These are phyloP conservation scores for Amphichorda felina DNA, from an alignment of 2,329 filamentous ascomycete genomes.

Conservation along the genomic window DNA sequence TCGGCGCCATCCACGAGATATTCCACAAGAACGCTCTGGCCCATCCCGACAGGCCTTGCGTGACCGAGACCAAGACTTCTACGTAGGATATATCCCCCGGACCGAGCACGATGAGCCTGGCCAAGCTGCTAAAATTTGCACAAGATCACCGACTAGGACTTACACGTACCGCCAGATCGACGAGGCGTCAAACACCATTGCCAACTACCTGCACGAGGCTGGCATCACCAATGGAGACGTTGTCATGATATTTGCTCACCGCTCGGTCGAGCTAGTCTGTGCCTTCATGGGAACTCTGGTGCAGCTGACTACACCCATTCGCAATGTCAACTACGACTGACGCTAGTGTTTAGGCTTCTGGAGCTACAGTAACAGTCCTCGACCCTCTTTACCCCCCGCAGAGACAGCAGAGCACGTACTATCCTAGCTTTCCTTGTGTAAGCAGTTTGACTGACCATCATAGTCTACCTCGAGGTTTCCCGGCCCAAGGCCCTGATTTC, in stretches of 20 bases:
- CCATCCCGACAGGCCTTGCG: conserved; percentile 48
- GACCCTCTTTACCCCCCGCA: conserved; percentile 44
- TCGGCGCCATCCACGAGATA: conserved; percentile 57
- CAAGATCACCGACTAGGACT: no score
- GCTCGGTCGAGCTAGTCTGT: conserved; percentile 53
- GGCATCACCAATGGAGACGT: conserved; percentile 74
- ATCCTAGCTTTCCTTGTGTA: neutral
- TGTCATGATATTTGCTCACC: conserved; percentile 84
- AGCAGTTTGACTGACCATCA: no score
- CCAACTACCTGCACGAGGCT: conserved; percentile 63
- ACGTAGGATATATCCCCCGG: conserved; percentile 3
- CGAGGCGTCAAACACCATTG: conserved; percentile 69
- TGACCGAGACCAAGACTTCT: conserved; percentile 34
- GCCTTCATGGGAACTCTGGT: conserved; percentile 66
- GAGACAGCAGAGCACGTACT: no score
- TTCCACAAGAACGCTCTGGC: conserved; percentile 55
- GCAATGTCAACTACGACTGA: neutral
- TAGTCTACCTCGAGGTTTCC: conserved; percentile 66
- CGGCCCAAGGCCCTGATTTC: conserved; percentile 54
- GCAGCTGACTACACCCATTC: neutral
- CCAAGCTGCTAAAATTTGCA: conserved; percentile 4
- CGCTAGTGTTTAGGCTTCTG: conserved; percentile 29
- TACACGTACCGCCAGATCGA: conserved; percentile 85
- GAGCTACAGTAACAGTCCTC: conserved; percentile 53
- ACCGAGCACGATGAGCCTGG: neutral